phyloP scores from a whole-genome alignment of 331 rosid genomes.

The Rhamnella rubrinervis region DNA sequence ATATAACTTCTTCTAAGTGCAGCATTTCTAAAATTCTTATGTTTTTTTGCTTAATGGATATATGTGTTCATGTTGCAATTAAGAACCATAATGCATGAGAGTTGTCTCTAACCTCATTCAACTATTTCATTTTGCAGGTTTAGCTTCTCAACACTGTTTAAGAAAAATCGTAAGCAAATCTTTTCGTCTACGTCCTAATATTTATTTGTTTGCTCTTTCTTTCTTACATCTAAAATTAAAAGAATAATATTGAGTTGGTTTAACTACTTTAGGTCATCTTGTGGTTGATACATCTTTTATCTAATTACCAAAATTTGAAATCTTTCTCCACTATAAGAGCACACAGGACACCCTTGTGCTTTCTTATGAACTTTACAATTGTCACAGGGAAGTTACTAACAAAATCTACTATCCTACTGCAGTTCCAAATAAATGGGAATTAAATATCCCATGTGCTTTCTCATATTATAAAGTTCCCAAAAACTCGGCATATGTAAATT shows the following conservation, averaged over 20 bases:
- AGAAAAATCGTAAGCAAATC: slow-evolving; percentile 74
- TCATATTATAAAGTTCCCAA: no score
- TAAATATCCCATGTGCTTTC: not conserved
- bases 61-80: slow-evolving; percentile 18
- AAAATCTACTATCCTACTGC: not conserved
- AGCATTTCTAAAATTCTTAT: not conserved
- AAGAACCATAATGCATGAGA: slow-evolving; percentile 12
- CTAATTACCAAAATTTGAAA: not conserved
- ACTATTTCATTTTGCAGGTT: slow-evolving; percentile 66
- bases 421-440: no score
- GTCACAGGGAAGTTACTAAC: not conserved
- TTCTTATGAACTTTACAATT: not conserved
- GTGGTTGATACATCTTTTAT: not conserved
- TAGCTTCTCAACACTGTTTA: slow-evolving; percentile 92
- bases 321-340: not conserved
- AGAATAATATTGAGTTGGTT: not conserved
- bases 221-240: slow-evolving; percentile 5
- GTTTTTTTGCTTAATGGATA: no score
- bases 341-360: not conserved
- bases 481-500: no score
- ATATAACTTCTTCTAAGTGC: not conserved
- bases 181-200: slow-evolving; percentile 18
- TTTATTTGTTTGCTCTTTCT: slow-evolving; percentile 17
- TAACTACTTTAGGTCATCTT: not conserved
- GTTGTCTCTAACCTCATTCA: slow-evolving; percentile 36